phyloP scores from a whole-genome alignment of 1,139 yeast genomes.

The Debaryomycetaceae sp. region DNA sequence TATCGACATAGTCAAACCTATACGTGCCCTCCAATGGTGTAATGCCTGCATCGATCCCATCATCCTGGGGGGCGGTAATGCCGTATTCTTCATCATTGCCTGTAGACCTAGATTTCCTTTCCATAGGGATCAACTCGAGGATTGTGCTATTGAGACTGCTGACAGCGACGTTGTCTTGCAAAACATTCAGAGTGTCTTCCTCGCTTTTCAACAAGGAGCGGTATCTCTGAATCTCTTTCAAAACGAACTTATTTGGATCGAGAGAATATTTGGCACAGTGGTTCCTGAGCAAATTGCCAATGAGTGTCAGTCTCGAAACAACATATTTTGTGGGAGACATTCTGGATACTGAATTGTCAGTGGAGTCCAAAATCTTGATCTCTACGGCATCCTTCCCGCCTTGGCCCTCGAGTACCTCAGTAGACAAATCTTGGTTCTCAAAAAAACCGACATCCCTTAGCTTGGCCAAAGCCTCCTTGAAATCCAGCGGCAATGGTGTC shows the following conservation, averaged over 20 bases:
- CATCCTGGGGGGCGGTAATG: slow-evolving; percentile 6
- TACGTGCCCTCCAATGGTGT: slow-evolving; percentile 28
- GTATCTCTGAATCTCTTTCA: slow-evolving; percentile 13
- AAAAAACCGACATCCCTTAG: too few relatives aligned
- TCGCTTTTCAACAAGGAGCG: slow-evolving; percentile 1
- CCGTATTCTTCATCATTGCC: slow-evolving; percentile 2
- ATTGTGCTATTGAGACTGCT: slow-evolving; percentile 17
- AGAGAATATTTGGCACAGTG: slow-evolving; percentile 29
- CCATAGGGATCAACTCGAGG: slow-evolving; percentile 16
- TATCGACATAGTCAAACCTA: slow-evolving; percentile 5
- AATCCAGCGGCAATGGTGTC: slow-evolving; percentile 53
- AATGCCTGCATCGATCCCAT: slow-evolving; percentile 16
- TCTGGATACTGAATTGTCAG: neutral
- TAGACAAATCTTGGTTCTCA: slow-evolving; percentile 5
- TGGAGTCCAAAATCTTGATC: slow-evolving; percentile 8
- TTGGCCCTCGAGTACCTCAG: slow-evolving; percentile 6
- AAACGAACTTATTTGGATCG: slow-evolving; percentile 21
- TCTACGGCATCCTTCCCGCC: slow-evolving; percentile 8
- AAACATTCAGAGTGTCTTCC: neutral
- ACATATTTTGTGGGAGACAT: slow-evolving; percentile 1
- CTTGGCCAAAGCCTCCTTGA: slow-evolving; percentile 11
- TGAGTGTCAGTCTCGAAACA: slow-evolving; percentile 15
- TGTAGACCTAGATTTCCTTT: neutral
- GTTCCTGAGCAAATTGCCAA: slow-evolving; percentile 29
- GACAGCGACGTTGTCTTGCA: slow-evolving; percentile 20